A percentile compares a stretch with the other conserved stretches of the same genome.
Evolutionary conservation across 352 stramenopile genomes (phyloP).

Genomic region (Phytophthora melonis): DNA sequence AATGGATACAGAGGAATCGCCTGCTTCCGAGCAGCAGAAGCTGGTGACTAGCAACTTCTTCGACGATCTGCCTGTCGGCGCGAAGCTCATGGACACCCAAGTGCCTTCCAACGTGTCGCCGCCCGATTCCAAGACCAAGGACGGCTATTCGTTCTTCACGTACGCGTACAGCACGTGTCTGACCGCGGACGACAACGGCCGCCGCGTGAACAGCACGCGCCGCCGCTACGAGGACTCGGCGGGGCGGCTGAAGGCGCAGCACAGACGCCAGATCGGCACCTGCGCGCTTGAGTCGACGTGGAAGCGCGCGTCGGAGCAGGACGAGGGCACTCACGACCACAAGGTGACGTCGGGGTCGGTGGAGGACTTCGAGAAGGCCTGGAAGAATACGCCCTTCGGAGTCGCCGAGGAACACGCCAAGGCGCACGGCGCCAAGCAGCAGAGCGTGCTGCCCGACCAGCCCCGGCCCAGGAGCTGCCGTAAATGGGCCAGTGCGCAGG

Average conservation of each 20-base stretch:
- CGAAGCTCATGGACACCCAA: conserved; percentile 57
- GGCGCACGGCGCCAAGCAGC: conserved; percentile 41
- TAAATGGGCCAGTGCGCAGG: conserved; percentile 29
- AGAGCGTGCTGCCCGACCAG: conserved; percentile 59
- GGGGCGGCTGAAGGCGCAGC: conserved; percentile 68
- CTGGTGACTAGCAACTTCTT: conserved; percentile 60
- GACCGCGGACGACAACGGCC: conserved; percentile 57
- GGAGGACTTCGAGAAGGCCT: conserved; percentile 59
- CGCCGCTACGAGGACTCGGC: conserved; percentile 74
- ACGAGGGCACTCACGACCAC: conserved; percentile 52
- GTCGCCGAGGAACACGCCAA: conserved; percentile 58
- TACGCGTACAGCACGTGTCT: conserved; percentile 77
- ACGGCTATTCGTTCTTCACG: conserved; percentile 58
- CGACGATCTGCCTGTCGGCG: conserved; percentile 53
- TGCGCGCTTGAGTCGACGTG: conserved; percentile 62
- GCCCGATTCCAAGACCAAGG: conserved; percentile 49
- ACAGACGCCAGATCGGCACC: conserved; percentile 58
- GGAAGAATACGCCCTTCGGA: conserved; percentile 67
- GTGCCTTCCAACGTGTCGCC: conserved; percentile 43
- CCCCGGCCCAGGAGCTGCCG: conserved; percentile 60
- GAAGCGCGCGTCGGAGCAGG: conserved; percentile 48
- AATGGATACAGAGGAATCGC: conserved; percentile 27
- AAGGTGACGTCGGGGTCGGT: conserved; percentile 48
- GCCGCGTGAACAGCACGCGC: conserved; percentile 61
- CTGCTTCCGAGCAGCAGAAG: conserved; percentile 13